phyloP scores from a whole-genome alignment of 1,284 basidiomycete genomes.

The Gomphus sp. region DNA sequence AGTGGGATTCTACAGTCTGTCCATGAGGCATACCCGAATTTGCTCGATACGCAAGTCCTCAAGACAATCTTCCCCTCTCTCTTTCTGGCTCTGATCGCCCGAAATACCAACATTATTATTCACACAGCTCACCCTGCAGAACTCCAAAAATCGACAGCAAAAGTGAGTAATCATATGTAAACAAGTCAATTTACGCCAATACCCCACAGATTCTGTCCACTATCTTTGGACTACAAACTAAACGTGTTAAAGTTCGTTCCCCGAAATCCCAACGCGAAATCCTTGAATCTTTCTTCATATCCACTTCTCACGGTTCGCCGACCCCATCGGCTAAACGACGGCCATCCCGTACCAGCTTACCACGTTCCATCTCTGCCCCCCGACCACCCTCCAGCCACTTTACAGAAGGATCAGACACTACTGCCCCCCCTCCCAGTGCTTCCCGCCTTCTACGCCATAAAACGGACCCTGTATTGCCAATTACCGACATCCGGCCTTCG shows the following conservation, averaged over 20 bases:
- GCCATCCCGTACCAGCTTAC: not conserved
- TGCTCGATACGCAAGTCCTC: not conserved
- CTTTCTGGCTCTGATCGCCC: conserved; percentile 52
- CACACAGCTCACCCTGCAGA: conserved; percentile 28
- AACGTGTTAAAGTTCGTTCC: conserved; percentile 43
- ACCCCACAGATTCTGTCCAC: conserved; percentile 41
- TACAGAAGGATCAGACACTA: conserved; percentile 7
- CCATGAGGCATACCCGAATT: conserved; percentile 7
- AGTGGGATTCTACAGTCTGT: not conserved
- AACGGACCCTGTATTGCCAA: conserved; percentile 7
- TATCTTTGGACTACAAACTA: conserved; percentile 48
- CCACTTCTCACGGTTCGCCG: conserved; percentile 16
- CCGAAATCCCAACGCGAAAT: conserved; percentile 28
- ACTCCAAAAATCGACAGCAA: conserved; percentile 2
- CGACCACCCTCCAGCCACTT: conserved; percentile 7
- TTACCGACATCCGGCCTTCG: not conserved
- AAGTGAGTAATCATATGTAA: not conserved
- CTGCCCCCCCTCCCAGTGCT: not conserved
- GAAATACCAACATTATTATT: conserved; percentile 51
- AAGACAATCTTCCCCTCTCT: conserved; percentile 52
- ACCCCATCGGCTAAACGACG: conserved; percentile 22
- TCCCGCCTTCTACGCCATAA: conserved; percentile 3
- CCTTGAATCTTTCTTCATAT: conserved; percentile 44
- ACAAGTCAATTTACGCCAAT: not conserved
- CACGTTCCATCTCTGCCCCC: conserved; percentile 4